Evolutionary conservation across 345 rosid genomes (phyloP), one percentile per base, ranked within the genome.

Genomic region (Heritiera littoralis): DNA sequence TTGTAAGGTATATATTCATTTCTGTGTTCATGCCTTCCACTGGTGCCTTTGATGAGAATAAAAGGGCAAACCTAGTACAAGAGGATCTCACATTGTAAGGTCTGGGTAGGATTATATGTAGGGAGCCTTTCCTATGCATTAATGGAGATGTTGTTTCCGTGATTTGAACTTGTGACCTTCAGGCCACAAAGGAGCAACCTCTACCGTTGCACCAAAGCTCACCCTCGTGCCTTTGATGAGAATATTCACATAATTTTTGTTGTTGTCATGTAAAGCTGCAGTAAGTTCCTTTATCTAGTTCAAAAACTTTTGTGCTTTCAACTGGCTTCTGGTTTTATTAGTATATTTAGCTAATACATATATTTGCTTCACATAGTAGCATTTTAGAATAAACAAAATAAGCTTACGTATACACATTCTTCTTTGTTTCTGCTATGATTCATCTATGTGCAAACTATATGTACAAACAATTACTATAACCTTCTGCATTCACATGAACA

Each of bases 361-460:
- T 51, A 49, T 71, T 51, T 13, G n/a, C 38, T 3, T 35, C 58
- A 49, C 59, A 51, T 28, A 2, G 23, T 71, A 71, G 43, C 75
- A 30, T 23, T 71, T 9, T 15, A 20, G 15, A 68, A 10, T 68
- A 68, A 10, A 46, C 18, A 68, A 14, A 70, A 48, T 28, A 70
- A 69, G 74, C 74, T 70, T 28, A 48, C 20, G 35, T 6, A n/a
- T 20, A 68, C 52, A n/a, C 17, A n/a, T 18, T 68, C 43, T 68
- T 45, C 35, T 32, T 12, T 12, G 41, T 30, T 68, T 68, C 38
- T 68, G 54, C 51, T 20, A 45, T 68, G 12, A 45, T 45, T 45
- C 73, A 20, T 68, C 9, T 1, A 68, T 11, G 73, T 46, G 18
- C 54, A 1, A 68, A 20, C 7, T 12, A n/a, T 48, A 12, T 28